phyloP scores from a whole-genome alignment of 164 flowering plant species.

The Santalum album region DNA sequence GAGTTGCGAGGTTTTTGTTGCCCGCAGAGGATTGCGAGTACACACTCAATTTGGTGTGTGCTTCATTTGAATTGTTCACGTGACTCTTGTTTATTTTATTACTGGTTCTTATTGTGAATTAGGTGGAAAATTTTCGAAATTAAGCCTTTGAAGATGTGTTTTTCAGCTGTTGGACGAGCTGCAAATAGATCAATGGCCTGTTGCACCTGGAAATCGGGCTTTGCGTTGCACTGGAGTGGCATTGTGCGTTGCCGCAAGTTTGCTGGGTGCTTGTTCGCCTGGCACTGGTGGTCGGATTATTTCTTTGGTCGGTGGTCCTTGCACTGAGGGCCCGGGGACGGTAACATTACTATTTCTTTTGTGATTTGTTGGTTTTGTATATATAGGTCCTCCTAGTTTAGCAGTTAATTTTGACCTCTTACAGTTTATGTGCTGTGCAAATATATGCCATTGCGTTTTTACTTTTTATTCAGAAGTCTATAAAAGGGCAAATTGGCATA shows the following conservation, averaged over 20 bases:
- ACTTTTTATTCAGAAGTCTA: too few relatives aligned
- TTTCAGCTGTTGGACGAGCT: slow-evolving; percentile 79
- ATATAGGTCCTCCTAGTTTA: too few relatives aligned
- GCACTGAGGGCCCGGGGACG: slow-evolving; percentile 98
- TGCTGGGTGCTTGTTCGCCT: slow-evolving; percentile 79
- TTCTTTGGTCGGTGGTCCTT: slow-evolving; percentile 92
- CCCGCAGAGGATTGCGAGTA: slow-evolving; percentile 89
- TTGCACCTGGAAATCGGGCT: slow-evolving; percentile 59
- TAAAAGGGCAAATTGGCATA: too few relatives aligned
- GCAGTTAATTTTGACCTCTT: too few relatives aligned
- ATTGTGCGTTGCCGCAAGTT: slow-evolving; percentile 78
- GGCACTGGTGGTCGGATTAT: slow-evolving; percentile 88
- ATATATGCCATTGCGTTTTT: too few relatives aligned
- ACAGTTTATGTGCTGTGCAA: too few relatives aligned
- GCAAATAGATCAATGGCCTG: slow-evolving; percentile 89
- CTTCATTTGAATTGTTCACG: too few relatives aligned
- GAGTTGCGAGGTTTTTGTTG: slow-evolving; percentile 59
- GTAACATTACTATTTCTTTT: slow-evolving; percentile 26
- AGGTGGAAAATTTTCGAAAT: too few relatives aligned
- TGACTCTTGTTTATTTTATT: too few relatives aligned
- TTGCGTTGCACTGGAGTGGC: slow-evolving; percentile 93
- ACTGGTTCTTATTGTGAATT: too few relatives aligned
- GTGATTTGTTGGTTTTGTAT: background rate
- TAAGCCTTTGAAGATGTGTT: too few relatives aligned
- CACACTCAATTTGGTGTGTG: slow-evolving; percentile 56